phyloP scores from a whole-genome alignment of 495 filamentous ascomycete genomes.

The Extremus antarcticus region DNA sequence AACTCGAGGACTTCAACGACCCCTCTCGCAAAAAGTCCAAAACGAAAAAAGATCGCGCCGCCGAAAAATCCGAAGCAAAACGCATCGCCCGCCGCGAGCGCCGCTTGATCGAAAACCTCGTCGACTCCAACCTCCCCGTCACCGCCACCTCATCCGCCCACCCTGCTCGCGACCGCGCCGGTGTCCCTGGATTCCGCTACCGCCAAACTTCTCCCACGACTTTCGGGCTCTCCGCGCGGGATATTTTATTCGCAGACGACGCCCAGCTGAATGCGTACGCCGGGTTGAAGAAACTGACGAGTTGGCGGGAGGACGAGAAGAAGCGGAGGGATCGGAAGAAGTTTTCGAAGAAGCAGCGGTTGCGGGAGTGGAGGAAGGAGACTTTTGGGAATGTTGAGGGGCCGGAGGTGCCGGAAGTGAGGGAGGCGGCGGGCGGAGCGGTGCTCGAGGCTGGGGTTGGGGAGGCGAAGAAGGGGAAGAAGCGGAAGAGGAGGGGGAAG shows the following conservation, averaged over 20 bases:
- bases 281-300: slow-evolving; percentile 86
- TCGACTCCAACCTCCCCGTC: slow-evolving; percentile 70
- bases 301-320: slow-evolving; percentile 78
- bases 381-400: slow-evolving; percentile 71
- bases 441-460: slow-evolving; percentile 4
- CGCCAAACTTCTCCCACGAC: slow-evolving; percentile 83
- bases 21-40: slow-evolving; percentile 21
- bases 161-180: slow-evolving; percentile 37
- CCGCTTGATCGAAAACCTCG: slow-evolving; percentile 72
- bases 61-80: slow-evolving; percentile 54
- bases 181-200: slow-evolving; percentile 61
- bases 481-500: slow-evolving; percentile 23
- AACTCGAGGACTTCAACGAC: slow-evolving; percentile 9
- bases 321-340: slow-evolving; percentile 78
- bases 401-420: slow-evolving; percentile 31
- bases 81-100: slow-evolving; percentile 65
- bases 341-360: slow-evolving; percentile 79
- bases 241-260: slow-evolving; percentile 88
- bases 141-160: slow-evolving; percentile 45
- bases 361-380: slow-evolving; percentile 85
- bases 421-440: slow-evolving; percentile 8
- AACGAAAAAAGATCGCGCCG: slow-evolving; percentile 45
- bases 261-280: slow-evolving; percentile 78
- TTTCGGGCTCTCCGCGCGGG: slow-evolving; percentile 77
- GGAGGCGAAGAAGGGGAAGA: slow-evolving; percentile 20